These are phyloP conservation scores for Hymenoscyphus linearis DNA, from an alignment of 2,329 filamentous ascomycete genomes.

Conservation along the genomic window DNA sequence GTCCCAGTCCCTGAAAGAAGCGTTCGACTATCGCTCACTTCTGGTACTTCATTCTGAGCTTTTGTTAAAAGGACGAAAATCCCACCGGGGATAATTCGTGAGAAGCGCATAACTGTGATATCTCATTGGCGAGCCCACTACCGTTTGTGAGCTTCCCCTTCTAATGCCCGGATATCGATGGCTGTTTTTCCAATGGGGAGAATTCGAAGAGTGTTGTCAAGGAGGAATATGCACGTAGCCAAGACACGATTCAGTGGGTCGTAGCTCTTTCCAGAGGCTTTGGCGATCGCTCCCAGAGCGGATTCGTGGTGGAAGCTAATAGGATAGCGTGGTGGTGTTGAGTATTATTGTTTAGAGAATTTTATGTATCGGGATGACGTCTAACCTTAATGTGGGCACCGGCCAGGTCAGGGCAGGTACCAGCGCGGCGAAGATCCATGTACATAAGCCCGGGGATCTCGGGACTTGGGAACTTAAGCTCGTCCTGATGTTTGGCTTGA, in stretches of 20 bases:
- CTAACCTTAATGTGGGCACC: not conserved
- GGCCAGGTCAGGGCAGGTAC: too few species aligned
- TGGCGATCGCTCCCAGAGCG: not conserved
- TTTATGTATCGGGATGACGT: not conserved
- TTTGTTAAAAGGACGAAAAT: constrained; percentile 30
- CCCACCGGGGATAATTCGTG: constrained; percentile 20
- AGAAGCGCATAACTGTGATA: constrained; percentile 21
- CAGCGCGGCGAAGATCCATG: not conserved
- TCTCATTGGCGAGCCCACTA: not conserved
- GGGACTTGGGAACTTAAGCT: not conserved
- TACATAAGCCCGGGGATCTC: not conserved
- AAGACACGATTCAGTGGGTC: not conserved
- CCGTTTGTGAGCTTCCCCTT: not conserved
- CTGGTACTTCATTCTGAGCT: constrained; percentile 14
- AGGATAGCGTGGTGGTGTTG: not conserved
- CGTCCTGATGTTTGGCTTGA: not conserved
- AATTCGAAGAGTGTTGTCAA: not conserved
- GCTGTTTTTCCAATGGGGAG: not conserved
- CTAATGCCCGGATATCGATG: not conserved
- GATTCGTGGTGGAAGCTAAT: not conserved
- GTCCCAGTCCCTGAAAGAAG: constrained; percentile 16
- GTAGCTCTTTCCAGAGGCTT: not conserved
- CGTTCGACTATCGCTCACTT: constrained; percentile 13
- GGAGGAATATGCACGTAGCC: not conserved
- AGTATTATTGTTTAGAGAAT: not conserved